Base-by-base conservation (phyloP, 176 grass and related monocot species). In the Carex cristatella region DNA sequence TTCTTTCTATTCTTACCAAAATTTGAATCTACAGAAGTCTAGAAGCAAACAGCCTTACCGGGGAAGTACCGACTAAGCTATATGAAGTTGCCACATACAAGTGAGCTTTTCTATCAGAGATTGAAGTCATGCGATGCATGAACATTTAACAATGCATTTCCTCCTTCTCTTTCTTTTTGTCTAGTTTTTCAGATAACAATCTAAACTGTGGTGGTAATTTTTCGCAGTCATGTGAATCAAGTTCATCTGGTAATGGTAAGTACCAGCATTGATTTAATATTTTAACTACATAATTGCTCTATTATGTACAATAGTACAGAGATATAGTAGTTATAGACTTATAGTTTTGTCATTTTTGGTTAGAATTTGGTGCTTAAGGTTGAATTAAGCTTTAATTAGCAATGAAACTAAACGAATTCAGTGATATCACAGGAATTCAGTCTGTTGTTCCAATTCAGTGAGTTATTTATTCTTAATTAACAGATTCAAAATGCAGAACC, bases 171-270 rank as follows among this genome's bases (percentile, higher is more conserved):
- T 44, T 81, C 68, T 14, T 89, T 68, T 48, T 69, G 61, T 84
- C 44, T 86, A 97, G 94, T 79, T 97, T 88, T 84, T 85, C 89
- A 71, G 89, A 85, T 63, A 97, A 94, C 73, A 77, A 61, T 77
- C 91, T 97, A 77, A 90, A 88, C 65, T 97, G 94, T 86, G 89
- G 89, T 16, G 53, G 79, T 57, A 67, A 88, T 79, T 90, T 85
- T 28, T 80, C 16, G 27, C 66, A 86, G 60, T 32, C 42, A 76
- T 89, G 87, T 82, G 58, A 18, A 35, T 46, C 75, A 53, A 77
- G 10, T 65, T 38, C 64, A 68, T 28, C 77, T 44, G 49, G 71
- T 86, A 55, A 68, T 63, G 65, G 87, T 86, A 86, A 81, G 63
- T 68, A 16, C 40, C 11, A 46, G 46, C 37, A 69, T 38, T 69